Evolutionary conservation across 2,329 filamentous ascomycete species (phyloP).

Genomic region (Aureobasidium uvarum): DNA sequence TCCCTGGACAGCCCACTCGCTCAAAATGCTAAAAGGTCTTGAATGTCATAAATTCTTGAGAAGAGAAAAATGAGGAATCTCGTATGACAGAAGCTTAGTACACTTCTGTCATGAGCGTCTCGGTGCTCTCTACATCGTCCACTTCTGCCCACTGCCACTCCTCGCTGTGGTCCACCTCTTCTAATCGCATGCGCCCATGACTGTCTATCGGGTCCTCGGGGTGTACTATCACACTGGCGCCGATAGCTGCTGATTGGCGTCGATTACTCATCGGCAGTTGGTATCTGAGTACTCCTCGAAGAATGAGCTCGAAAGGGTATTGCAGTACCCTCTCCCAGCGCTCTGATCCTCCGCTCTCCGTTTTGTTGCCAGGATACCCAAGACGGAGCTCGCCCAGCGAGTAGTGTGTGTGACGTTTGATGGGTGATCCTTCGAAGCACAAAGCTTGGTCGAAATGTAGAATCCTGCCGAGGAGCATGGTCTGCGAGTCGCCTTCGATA

Average conservation of each 20-base stretch:
- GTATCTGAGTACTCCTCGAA: constrained; percentile 89
- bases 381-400: constrained; percentile 84
- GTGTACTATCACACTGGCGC: constrained; percentile 43
- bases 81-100: not conserved
- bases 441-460: constrained; percentile 83
- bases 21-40: constrained; percentile 23
- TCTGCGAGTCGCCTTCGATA: constrained; percentile 63
- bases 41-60: constrained; percentile 15
- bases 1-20: constrained; percentile 1
- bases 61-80: not conserved
- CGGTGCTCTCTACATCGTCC: constrained; percentile 12
- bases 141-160: constrained; percentile 37
- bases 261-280: constrained; percentile 59
- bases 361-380: constrained; percentile 79
- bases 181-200: constrained; percentile 36
- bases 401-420: constrained; percentile 67
- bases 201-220: constrained; percentile 41
- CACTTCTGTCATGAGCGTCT: constrained; percentile 15
- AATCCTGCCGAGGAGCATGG: constrained; percentile 89
- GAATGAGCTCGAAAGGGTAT: constrained; percentile 89
- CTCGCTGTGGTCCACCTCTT: constrained; percentile 33
- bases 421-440: constrained; percentile 84
- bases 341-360: constrained; percentile 73
- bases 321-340: constrained; percentile 89
- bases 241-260: constrained; percentile 53